phyloP scores from a whole-genome alignment of 1,284 basidiomycete species.

The Cryptococcus deneoformans region DNA sequence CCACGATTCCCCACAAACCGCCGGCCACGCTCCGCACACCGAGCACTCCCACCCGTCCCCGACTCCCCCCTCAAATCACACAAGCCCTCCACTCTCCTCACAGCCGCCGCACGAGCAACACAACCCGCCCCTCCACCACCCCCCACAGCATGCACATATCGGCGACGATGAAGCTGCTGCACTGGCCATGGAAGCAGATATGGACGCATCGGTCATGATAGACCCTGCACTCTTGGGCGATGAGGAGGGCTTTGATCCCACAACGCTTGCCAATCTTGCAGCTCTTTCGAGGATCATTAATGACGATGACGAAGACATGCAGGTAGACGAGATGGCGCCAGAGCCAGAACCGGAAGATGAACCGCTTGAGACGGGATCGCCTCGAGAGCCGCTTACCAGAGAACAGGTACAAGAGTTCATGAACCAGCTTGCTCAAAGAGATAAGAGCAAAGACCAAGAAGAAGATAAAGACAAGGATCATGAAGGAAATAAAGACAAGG shows the following conservation, averaged over 20 bases:
- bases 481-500: constrained; percentile 12
- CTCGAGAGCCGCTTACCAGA: constrained; percentile 19
- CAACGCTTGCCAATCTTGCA: constrained; percentile 43
- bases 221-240: constrained; percentile 9
- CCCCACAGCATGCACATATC: not conserved
- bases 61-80: not conserved
- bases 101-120: not conserved
- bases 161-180: not conserved
- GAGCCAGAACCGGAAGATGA: constrained; percentile 6
- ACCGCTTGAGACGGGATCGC: constrained; percentile 5
- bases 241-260: constrained; percentile 36
- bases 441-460: constrained; percentile 2
- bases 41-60: not conserved
- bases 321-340: not conserved
- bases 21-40: not conserved
- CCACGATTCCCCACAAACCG: not conserved
- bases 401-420: constrained; percentile 38
- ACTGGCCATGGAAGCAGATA: not conserved
- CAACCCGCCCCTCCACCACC: no score
- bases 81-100: not conserved
- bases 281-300: constrained; percentile 34
- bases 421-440: constrained; percentile 17
- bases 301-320: constrained; percentile 20
- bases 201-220: not conserved
- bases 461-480: not conserved